Base-by-base conservation (phyloP, 768 basidiomycete species). In the Lactarius deliciosus region DNA sequence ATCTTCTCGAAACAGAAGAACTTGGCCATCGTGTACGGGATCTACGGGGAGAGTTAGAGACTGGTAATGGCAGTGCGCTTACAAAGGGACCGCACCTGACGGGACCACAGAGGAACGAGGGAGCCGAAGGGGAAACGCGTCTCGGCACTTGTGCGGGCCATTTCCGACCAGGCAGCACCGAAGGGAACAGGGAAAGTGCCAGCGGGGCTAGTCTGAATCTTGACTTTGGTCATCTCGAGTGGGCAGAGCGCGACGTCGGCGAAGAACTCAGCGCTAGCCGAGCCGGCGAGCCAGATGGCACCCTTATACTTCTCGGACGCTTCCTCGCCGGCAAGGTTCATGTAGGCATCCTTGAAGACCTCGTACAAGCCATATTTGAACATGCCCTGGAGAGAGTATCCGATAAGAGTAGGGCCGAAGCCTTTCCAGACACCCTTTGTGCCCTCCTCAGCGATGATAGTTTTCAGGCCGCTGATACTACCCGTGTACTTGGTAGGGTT, bases 361-460 rank as follows among this genome's bases (percentile, higher is more conserved):
- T 98, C 95, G 77, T 97, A 97, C 77, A 96, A 91, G 81, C 96
- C 96, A 78, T 93, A 97, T 81, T 98, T 98, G 90, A 96, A 94
- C 86, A 95, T 89, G 76, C 96, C 96, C 81, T 97, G 96, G 73
- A 94, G 84, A 10, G 93, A 92, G 82, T 96, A 96, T 70, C 96
- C 94, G 78, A 96, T 82, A 69, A 94, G 82, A 66, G 96, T 98
- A 62, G 96, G 96, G 43, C 92, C 92, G 75, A 97, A 81, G 74
- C 96, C 96, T 79, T 96, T 98, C 88, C 94, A 91, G 78, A 97
- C 86, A 77, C 93, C 96, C 45, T 77, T 86, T 67, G 87, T 78
- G 73, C 95, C 92, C 78, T 96, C 91, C 76, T 93, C 92, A 50
- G 84, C 85, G 63, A 90, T 62, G 74, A 95, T 86, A 45, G 83